phyloP scores from a whole-genome alignment of 768 basidiomycete genomes.

The Polyporus arcularius region DNA sequence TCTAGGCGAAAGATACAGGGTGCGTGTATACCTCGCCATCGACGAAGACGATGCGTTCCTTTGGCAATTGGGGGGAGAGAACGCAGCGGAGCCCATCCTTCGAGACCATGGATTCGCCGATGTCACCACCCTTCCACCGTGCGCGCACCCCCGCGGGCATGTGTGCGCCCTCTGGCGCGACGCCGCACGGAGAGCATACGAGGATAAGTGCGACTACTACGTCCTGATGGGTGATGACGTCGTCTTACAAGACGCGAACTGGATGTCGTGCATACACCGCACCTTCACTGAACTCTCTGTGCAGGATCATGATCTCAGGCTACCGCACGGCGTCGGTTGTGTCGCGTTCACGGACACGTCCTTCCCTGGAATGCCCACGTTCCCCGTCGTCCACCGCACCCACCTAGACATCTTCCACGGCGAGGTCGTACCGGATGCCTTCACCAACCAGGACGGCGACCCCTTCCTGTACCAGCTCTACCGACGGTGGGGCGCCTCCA shows the following conservation, averaged over 20 bases:
- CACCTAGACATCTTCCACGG: slow-evolving; percentile 59
- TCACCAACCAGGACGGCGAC: slow-evolving; percentile 62
- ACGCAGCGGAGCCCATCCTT: slow-evolving; percentile 41
- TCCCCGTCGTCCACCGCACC: slow-evolving; percentile 55
- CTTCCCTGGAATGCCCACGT: slow-evolving; percentile 65
- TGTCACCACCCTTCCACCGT: slow-evolving; percentile 36
- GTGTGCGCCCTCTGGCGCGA: slow-evolving; percentile 58
- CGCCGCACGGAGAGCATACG: slow-evolving; percentile 49
- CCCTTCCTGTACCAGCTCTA: slow-evolving; percentile 63
- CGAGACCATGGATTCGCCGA: slow-evolving; percentile 38
- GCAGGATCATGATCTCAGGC: slow-evolving; percentile 14
- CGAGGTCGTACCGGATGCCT: slow-evolving; percentile 49
- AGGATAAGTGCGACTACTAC: slow-evolving; percentile 50
- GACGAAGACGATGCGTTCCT: slow-evolving; percentile 51
- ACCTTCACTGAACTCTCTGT: slow-evolving; percentile 40
- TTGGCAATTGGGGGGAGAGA: slow-evolving; percentile 21
- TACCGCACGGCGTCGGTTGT: slow-evolving; percentile 54
- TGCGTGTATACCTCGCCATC: slow-evolving; percentile 54
- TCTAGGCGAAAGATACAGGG: slow-evolving; percentile 34
- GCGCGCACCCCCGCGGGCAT: slow-evolving; percentile 44
- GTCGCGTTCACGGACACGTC: slow-evolving; percentile 56
- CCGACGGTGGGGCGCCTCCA: slow-evolving; percentile 53
- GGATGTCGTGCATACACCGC: slow-evolving; percentile 46
- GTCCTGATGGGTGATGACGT: slow-evolving; percentile 60
- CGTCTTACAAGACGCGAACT: slow-evolving; percentile 48